phyloP scores from a whole-genome alignment of 202 grass and related monocot genomes.

The Carex arenaria region DNA sequence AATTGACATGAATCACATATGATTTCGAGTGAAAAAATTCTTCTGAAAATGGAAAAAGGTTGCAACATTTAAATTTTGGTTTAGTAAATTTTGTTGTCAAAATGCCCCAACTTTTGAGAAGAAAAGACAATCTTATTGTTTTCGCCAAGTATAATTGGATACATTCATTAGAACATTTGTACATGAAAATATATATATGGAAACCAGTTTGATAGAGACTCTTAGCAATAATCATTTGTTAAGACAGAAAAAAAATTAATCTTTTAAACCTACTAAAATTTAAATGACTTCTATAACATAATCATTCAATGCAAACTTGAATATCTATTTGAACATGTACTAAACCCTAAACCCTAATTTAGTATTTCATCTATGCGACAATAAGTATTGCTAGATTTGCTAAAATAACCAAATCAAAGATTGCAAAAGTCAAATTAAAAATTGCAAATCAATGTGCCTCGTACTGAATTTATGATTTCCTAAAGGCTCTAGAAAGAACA shows the following conservation, averaged over 20 bases:
- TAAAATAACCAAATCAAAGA: neutral
- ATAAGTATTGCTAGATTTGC: neutral
- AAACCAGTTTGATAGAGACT: neutral
- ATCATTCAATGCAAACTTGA: neutral
- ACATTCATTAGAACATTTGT: neutral
- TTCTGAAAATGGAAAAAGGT: neutral
- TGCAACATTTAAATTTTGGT: neutral
- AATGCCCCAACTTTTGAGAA: neutral
- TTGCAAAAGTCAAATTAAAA: neutral
- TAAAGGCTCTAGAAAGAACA: neutral
- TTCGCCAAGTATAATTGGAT: neutral
- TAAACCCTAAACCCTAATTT: slow-evolving; percentile 5
- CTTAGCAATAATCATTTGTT: neutral
- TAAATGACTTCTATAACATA: neutral
- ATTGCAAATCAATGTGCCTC: neutral
- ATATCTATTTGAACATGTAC: neutral
- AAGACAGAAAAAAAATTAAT: neutral
- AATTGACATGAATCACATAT: neutral
- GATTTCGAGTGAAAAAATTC: neutral
- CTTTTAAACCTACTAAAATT: neutral
- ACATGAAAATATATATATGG: neutral
- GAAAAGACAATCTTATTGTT: neutral
- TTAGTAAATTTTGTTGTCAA: neutral
- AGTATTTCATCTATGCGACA: neutral
- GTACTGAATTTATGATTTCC: neutral